phyloP scores from a whole-genome alignment of 140 eudicot genomes.

The Erigeron philadelphicus region DNA sequence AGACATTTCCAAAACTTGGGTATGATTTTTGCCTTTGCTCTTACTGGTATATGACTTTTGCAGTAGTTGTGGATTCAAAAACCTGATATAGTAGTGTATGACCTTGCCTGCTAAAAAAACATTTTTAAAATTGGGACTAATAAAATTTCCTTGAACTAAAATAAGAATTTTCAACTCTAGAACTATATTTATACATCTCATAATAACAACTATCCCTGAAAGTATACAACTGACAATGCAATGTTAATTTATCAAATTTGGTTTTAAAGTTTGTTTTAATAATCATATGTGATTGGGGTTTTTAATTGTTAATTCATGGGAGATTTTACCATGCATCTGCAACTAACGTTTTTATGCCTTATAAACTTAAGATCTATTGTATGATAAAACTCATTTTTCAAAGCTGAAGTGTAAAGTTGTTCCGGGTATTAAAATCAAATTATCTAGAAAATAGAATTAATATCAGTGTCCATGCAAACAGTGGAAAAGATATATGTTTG shows the following conservation, averaged over 20 bases:
- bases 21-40: not conserved
- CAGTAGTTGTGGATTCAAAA: not conserved
- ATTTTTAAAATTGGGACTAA: not conserved
- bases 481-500: no score
- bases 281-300: not conserved
- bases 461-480: no score
- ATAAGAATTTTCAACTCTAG: not conserved
- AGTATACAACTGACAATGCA: not conserved
- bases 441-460: no score
- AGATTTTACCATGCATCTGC: not conserved
- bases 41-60: not conserved
- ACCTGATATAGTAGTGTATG: no score
- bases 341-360: not conserved
- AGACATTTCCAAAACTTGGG: constrained; percentile 8
- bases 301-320: not conserved
- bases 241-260: not conserved
- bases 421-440: not conserved
- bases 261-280: not conserved
- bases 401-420: not conserved
- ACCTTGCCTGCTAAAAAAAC: not conserved
- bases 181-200: not conserved
- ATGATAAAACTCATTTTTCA: not conserved
- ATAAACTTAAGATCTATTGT: not conserved
- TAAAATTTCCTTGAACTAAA: not conserved
- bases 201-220: not conserved